A percentile compares a stretch with the other conserved stretches of the same genome.
phyloP scores from a whole-genome alignment of 164 flowering plant genomes.

The Magnolia officinalis region DNA sequence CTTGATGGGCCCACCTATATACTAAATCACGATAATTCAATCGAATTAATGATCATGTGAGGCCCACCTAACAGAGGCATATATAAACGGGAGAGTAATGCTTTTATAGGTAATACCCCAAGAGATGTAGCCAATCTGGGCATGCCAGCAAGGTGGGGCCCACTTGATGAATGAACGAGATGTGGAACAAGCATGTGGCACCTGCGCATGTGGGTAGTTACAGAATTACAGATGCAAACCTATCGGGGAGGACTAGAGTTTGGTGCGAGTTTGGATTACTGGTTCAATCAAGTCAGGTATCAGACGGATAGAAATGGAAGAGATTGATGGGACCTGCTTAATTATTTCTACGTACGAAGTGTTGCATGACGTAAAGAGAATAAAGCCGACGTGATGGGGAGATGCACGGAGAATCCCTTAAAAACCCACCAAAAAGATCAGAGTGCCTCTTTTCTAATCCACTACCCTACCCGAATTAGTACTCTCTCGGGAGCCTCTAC shows the following conservation, averaged over 20 bases:
- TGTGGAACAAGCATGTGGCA: no score
- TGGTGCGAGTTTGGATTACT: neutral
- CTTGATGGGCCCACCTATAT: no score
- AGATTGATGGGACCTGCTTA: conserved; percentile 9
- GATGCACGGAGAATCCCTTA: conserved; percentile 4
- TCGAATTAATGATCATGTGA: no score
- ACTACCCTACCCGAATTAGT: neutral
- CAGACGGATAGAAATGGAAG: neutral
- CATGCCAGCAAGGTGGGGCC: no score
- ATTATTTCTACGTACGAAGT: conserved; percentile 1
- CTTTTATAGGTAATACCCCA: no score
- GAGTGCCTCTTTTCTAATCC: neutral
- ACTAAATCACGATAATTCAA: no score
- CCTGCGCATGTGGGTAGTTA: no score
- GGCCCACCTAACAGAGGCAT: no score
- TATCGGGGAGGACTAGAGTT: neutral
- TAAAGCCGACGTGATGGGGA: conserved; percentile 8
- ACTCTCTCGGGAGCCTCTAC: neutral
- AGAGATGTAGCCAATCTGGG: no score
- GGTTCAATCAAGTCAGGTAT: neutral
- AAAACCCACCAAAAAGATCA: neutral
- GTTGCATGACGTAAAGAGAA: conserved; percentile 16
- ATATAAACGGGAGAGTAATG: no score
- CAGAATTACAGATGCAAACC: no score
- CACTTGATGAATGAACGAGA: no score